Evolutionary conservation across 352 stramenopile genomes (phyloP), one percentile per base, ranked within the genome.

Genomic region (Pythium utonaiense): DNA sequence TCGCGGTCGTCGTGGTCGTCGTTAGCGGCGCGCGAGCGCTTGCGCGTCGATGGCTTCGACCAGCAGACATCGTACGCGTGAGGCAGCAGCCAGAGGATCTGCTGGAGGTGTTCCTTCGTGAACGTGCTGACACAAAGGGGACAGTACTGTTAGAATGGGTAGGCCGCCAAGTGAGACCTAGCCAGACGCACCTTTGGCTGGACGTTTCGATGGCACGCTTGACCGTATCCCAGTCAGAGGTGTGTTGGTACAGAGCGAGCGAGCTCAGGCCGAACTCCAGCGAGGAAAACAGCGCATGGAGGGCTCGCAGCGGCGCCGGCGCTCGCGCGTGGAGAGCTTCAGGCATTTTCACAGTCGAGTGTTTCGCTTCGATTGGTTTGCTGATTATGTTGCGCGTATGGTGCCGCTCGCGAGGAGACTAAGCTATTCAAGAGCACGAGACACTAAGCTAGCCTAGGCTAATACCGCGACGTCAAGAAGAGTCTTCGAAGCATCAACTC

Each of bases 151-250:
- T 50, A 44, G 38, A 33, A 28, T 28, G 12, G 40, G n/a, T n/a
- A n/a, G n/a, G n/a, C n/a, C n/a, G n/a, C n/a, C n/a, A n/a, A n/a
- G n/a, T n/a, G n/a, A n/a, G n/a, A n/a, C n/a, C 16, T 7, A 2
- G 13, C 25, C n/a, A n/a, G n/a, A 4, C 42, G 24, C 24, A 83
- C 75, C 60, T 74, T 58, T 91, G 82, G 41, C 66, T 78, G 27
- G 82, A 91, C 61, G 73, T 87, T 68, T 91, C 84, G 31, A 91
- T 67, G 1, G 84, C 69, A 33, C 63, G 77, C 53, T 89, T 88
- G 49, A 88, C 70, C 10, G 77, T 65, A 8, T 74, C 71, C 21
- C 89, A 89, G 47, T 80, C 75, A 13, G 84, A 64, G 21, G 82
- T 81, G 59, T 77, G 81, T 42, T 93, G 80, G 60, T 91, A 91